Evolutionary conservation across 23 red algal species (phyloP).

Genomic region (Gracilaria domingensis): DNA sequence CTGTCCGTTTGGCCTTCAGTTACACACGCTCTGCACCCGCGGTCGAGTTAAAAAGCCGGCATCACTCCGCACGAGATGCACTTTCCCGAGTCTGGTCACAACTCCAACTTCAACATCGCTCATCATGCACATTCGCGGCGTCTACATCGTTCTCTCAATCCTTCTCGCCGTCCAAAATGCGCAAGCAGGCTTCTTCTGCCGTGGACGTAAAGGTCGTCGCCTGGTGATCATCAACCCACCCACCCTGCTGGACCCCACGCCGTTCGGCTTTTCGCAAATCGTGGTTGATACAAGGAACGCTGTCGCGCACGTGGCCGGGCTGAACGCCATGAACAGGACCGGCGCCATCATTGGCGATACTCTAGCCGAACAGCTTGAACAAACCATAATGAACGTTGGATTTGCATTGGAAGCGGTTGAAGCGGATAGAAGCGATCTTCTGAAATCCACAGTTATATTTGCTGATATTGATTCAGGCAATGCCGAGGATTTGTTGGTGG

Average conservation of each 20-base stretch:
- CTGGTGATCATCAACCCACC: constrained; percentile 49
- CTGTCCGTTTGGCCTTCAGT: too few relatives aligned
- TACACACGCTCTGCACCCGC: too few relatives aligned
- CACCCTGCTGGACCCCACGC: constrained; percentile 52
- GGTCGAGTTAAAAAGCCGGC: too few relatives aligned
- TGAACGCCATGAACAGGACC: constrained; percentile 9
- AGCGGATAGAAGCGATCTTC: constrained; percentile 5
- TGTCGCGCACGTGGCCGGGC: constrained; percentile 42
- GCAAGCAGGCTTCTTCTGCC: background rate
- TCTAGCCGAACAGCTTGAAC: constrained; percentile 22
- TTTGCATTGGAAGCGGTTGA: constrained; percentile 19
- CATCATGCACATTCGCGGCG: constrained; percentile 2
- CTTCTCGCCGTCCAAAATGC: background rate
- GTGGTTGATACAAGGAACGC: constrained; percentile 49
- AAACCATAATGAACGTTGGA: background rate
- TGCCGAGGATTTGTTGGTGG: background rate
- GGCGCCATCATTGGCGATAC: constrained; percentile 32
- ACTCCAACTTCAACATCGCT: too few relatives aligned
- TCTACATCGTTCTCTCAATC: background rate
- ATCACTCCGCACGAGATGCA: too few relatives aligned
- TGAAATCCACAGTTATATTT: constrained; percentile 14
- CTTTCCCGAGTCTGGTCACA: too few relatives aligned
- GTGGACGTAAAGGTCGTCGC: background rate
- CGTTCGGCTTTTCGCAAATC: constrained; percentile 52
- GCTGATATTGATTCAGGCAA: constrained; percentile 16